Base-by-base conservation (phyloP, 2,329 filamentous ascomycete species). In the Alternaria ethzedia region DNA sequence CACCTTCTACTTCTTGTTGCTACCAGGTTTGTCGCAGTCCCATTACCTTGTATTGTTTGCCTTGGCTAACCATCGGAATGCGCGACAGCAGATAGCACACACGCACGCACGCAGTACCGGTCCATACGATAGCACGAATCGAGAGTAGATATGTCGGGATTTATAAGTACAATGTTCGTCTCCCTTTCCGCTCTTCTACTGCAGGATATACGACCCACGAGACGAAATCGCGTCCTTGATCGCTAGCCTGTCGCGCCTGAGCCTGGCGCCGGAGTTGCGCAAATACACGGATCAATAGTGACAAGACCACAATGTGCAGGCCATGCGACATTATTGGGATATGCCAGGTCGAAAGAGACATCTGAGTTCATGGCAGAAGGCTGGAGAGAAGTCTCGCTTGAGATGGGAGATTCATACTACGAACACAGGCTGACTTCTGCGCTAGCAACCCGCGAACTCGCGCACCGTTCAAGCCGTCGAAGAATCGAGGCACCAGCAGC, bases 381-480 rank as follows among this genome's bases (percentile, higher is more conserved):
- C 28, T 28, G 47, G 47, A 26, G 47, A 43, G 52, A 45, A 44
- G 36, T 17, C 23, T n/a, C 52, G 52, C 13, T 45, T 26, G 52
- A n/a, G 41, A 7, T 45, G 28, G 41, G 23, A 21, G 36, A 20
- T 10, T 47, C 6, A 6, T 73, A 26, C 49, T 13, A 75, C 79
- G 49, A 69, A 57, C 69, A 69, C 65, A 67, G 54, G 71, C 78
- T 79, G 78, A 79, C 78, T 70, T 72, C 64, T 67, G 70, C n/a
- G 70, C 60, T 74, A 96, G 93, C 72, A 96, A 96, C 83, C 90
- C 94, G 80, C 91, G 94, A 76, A 93, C 92, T 71, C 90, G 92
- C 81, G 94, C 92, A 76, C 92, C 96, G 71, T 98, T 98, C 85
- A 93, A 94, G 78, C 93, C 95, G 41, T 92, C 94, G 75, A 91